Evolutionary conservation across 257 asterid species (phyloP).

Genomic region (Jasminum sambac): DNA sequence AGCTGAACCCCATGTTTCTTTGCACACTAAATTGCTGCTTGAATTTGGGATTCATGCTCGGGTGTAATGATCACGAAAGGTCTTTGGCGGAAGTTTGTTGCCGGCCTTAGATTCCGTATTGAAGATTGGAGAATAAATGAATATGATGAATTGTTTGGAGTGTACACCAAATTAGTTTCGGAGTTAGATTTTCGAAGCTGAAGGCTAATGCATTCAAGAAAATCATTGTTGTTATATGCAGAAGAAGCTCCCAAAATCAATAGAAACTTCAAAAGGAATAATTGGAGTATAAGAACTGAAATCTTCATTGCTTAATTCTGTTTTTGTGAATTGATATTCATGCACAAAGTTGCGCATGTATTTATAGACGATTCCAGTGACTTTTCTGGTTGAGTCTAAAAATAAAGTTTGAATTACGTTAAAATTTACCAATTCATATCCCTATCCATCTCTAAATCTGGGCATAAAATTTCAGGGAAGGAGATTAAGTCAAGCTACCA

Average conservation of each 20-base stretch:
- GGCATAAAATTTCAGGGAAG: too few species aligned
- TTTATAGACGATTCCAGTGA: neutral
- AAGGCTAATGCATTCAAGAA: slow-evolving; percentile 23
- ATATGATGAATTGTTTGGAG: slow-evolving; percentile 29
- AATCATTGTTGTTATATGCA: slow-evolving; percentile 7
- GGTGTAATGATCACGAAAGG: slow-evolving; percentile 37
- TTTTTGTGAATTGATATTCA: neutral
- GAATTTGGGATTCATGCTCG: slow-evolving; percentile 24
- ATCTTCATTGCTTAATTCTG: slow-evolving; percentile 12
- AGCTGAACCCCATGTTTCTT: slow-evolving; percentile 23
- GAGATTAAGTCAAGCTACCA: too few species aligned
- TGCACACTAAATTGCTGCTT: slow-evolving; percentile 31
- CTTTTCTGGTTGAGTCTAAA: neutral
- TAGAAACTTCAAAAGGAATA: neutral
- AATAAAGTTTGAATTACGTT: too few species aligned
- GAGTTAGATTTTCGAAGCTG: slow-evolving; percentile 23
- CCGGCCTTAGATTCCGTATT: slow-evolving; percentile 18
- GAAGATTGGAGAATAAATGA: slow-evolving; percentile 15
- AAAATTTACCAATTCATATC: too few species aligned
- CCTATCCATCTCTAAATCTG: too few species aligned
- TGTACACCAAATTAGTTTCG: slow-evolving; percentile 21
- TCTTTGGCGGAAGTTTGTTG: neutral
- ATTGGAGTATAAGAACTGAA: neutral
- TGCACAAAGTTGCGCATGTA: neutral
- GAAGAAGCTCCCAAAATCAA: slow-evolving; percentile 21